Evolutionary conservation across 2,329 filamentous ascomycete species (phyloP).

Genomic region (Penicillium freii): DNA sequence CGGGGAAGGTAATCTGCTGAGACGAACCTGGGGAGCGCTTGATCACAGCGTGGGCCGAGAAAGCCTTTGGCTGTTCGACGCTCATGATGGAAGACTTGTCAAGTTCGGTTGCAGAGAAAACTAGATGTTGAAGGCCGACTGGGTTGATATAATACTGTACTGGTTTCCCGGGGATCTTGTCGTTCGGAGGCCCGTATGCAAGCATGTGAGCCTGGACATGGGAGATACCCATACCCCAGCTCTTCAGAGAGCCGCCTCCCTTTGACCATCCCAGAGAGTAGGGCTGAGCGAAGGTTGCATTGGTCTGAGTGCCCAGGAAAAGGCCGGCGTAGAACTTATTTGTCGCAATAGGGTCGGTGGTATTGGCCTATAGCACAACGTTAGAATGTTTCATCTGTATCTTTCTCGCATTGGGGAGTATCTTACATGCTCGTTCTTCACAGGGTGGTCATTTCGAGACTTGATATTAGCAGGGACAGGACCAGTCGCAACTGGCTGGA

Average conservation of each 20-base stretch:
- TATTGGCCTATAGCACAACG: slow-evolving; percentile 23
- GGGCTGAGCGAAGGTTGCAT: slow-evolving; percentile 71
- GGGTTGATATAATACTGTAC: slow-evolving; percentile 76
- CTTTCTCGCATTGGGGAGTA: background rate
- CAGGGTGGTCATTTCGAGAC: slow-evolving; percentile 43
- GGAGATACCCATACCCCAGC: slow-evolving; percentile 75
- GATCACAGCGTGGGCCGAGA: slow-evolving; percentile 68
- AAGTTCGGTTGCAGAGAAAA: slow-evolving; percentile 76
- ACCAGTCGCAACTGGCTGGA: slow-evolving; percentile 41
- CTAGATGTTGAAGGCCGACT: slow-evolving; percentile 74
- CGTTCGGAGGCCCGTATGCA: slow-evolving; percentile 60
- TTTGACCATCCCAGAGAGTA: slow-evolving; percentile 69
- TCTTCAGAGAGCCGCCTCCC: slow-evolving; percentile 60
- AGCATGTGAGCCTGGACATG: slow-evolving; percentile 69
- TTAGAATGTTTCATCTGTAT: background rate
- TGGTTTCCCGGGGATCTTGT: slow-evolving; percentile 55
- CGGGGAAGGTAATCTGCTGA: slow-evolving; percentile 69
- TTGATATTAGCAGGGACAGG: slow-evolving; percentile 40
- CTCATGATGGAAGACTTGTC: slow-evolving; percentile 57
- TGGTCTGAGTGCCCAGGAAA: slow-evolving; percentile 69
- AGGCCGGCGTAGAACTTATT: slow-evolving; percentile 73
- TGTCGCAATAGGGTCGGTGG: slow-evolving; percentile 42
- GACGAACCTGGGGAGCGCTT: slow-evolving; percentile 52
- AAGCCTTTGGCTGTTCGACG: slow-evolving; percentile 53
- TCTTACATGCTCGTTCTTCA: slow-evolving; percentile 42